phyloP scores from a whole-genome alignment of 2,329 filamentous ascomycete genomes.

The Tolypocladium tundrense region DNA sequence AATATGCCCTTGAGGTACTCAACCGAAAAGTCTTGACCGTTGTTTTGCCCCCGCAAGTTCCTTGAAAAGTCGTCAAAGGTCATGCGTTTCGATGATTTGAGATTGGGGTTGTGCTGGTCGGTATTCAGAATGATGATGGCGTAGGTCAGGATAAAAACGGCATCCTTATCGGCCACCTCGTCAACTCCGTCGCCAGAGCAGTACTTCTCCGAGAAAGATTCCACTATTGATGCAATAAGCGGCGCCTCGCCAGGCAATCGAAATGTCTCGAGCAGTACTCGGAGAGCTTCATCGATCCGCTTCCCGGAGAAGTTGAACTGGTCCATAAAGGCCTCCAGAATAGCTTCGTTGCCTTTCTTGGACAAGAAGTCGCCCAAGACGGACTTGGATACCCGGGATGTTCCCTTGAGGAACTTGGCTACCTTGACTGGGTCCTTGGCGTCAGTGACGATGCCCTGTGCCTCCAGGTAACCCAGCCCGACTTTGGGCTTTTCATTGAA shows the following conservation, averaged over 20 bases:
- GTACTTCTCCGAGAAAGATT: conserved; percentile 78
- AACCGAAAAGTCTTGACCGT: conserved; percentile 69
- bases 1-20: conserved; percentile 82
- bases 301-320: conserved; percentile 83
- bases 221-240: conserved; percentile 87
- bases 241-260: conserved; percentile 86
- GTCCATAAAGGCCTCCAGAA: conserved; percentile 74
- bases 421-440: conserved; percentile 64
- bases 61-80: conserved; percentile 68
- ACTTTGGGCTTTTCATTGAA: conserved; percentile 94
- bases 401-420: conserved; percentile 80
- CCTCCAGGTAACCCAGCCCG: conserved; percentile 75
- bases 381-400: conserved; percentile 80
- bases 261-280: conserved; percentile 82
- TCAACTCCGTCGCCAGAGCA: conserved; percentile 58
- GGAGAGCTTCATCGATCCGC: conserved; percentile 80
- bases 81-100: conserved; percentile 75
- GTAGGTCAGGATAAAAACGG: conserved; percentile 84
- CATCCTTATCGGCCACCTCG: conserved; percentile 74
- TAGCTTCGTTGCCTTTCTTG: conserved; percentile 78
- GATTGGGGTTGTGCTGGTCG: conserved; percentile 89
- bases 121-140: conserved; percentile 97
- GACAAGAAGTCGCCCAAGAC: conserved; percentile 86
- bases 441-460: conserved; percentile 75
- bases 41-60: conserved; percentile 87